Percentiles rank a stretch among this genome's conserved stretches.
Evolutionary conservation across 176 grass and related monocot species (phyloP).

Genomic region (Oryza rufipogon): DNA sequence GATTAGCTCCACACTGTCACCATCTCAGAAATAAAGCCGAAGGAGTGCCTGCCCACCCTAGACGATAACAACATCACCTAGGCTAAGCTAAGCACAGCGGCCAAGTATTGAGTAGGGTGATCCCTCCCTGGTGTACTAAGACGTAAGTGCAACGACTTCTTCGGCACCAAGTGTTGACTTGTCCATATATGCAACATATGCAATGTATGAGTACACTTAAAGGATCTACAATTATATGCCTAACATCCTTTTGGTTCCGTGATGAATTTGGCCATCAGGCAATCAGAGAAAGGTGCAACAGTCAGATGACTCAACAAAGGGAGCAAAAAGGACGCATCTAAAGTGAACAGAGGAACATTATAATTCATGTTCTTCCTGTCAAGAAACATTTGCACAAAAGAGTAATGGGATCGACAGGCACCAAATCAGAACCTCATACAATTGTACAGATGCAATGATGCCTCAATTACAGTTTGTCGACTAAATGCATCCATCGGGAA

Average conservation of each 20-base stretch:
- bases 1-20: slow-evolving; percentile 54
- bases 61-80: slow-evolving; percentile 43
- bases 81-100: slow-evolving; percentile 50
- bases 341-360: slow-evolving; percentile 15
- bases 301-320: neutral
- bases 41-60: slow-evolving; percentile 39
- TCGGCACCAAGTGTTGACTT: slow-evolving; percentile 18
- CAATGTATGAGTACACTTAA: slow-evolving; percentile 22
- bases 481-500: slow-evolving; percentile 55
- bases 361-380: neutral
- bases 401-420: slow-evolving; percentile 23
- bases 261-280: neutral
- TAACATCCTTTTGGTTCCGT: neutral
- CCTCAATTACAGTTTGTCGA: slow-evolving; percentile 52
- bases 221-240: neutral
- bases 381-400: slow-evolving; percentile 19
- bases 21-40: slow-evolving; percentile 36
- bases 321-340: neutral
- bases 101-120: slow-evolving; percentile 35
- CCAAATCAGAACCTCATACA: slow-evolving; percentile 40
- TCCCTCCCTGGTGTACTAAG: slow-evolving; percentile 19
- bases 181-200: neutral
- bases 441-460: slow-evolving; percentile 50
- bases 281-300: neutral
- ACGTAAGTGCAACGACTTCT: slow-evolving; percentile 37